These are phyloP conservation scores for Fusarium setosum DNA, from an alignment of 2,329 filamentous ascomycete genomes.

Conservation along the genomic window DNA sequence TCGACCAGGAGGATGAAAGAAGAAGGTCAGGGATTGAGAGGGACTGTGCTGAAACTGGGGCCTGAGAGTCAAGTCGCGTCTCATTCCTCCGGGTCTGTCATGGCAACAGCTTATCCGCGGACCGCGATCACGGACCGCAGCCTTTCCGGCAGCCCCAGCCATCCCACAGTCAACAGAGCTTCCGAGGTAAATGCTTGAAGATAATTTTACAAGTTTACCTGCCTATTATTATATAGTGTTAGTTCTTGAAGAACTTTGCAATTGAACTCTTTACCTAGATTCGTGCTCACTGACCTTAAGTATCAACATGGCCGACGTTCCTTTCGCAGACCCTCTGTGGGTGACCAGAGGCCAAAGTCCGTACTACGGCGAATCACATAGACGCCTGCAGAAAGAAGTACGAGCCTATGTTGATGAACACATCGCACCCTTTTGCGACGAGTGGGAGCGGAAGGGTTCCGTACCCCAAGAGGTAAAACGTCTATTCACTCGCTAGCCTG, in stretches of 20 bases:
- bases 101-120: background rate
- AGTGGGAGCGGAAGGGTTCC: background rate
- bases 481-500: background rate
- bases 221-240: background rate
- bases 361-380: conserved; percentile 19
- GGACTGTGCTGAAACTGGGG: too few species aligned
- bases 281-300: background rate
- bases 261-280: background rate
- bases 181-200: background rate
- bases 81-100: too few species aligned
- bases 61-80: too few species aligned
- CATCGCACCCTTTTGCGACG: background rate
- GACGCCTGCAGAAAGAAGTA: conserved; percentile 19
- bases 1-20: too few species aligned
- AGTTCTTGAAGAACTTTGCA: background rate
- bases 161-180: background rate
- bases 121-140: background rate
- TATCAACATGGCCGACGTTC: conserved; percentile 10
- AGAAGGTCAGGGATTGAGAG: too few species aligned
- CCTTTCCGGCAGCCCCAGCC: background rate
- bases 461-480: background rate
- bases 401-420: background rate
- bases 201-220: background rate
- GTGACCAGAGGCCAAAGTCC: conserved; percentile 13
- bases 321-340: conserved; percentile 30